Evolutionary conservation across 352 stramenopile genomes (phyloP), one percentile per base, ranked within the genome.

Genomic region (Globisporangium heterothallicum): DNA sequence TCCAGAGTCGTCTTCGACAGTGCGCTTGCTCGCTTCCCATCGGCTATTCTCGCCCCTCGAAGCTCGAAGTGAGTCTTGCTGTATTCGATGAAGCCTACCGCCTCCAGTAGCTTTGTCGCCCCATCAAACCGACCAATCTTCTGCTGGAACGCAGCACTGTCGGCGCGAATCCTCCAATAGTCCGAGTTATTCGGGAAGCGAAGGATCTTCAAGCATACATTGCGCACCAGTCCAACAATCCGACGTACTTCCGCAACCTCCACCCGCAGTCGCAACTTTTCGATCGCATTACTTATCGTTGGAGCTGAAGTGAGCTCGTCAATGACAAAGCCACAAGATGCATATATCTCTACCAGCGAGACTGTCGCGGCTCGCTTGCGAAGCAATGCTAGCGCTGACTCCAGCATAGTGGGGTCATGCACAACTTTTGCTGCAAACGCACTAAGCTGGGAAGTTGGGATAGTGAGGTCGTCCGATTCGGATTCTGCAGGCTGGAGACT

Each of bases 161-260:
- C 72, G 0, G 63, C 63, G 25, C 78, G 78, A 30, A 89, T 58
- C 5, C 78, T 58, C 78, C 78, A 89, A 47, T 89, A 89, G 26
- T 86, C 75, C 2, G 73, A 61, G 25, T 89, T 86, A 45, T 89
- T 78, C 2, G 78, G 78, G 42, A 84, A 89, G 4, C 75, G 69
- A 25, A 89, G 50, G 3, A 89, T 67, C 56, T 89, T 87, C 1
- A 86, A 50, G 34, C 75, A 87, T 6, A 89, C 58, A 35, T 66
- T 86, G 3, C 72, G 56, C 2, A 84, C 51, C 1, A 87, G 42
- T 0, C 54, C 53, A 19, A 89, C 69, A 12, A 89, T 72, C 0
- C 76, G 64, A 12, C 78, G 72, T 4, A 85, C 72, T 19, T 84
- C 74, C 2, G 58, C 49, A 4, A 72, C 51, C 3, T 89, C 76